Percentiles rank a stretch among this genome's conserved stretches.
phyloP scores from a whole-genome alignment of 352 stramenopile species.

The Nothophytophthora sp. region DNA sequence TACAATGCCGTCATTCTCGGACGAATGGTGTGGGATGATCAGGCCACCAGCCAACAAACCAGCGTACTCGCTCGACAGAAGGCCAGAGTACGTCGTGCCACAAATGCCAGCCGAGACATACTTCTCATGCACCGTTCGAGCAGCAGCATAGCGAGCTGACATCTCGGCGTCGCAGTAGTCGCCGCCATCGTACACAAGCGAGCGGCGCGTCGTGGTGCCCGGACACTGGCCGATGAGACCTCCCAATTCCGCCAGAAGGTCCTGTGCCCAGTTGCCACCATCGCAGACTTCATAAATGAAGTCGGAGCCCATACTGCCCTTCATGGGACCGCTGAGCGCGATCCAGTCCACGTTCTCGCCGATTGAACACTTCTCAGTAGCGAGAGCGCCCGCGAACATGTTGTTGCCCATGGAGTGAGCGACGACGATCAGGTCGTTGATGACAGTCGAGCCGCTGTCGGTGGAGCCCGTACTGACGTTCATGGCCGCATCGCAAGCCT shows the following conservation, averaged over 20 bases:
- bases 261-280: constrained; percentile 13
- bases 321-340: constrained; percentile 36
- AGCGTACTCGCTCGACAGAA: constrained; percentile 40
- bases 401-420: constrained; percentile 62
- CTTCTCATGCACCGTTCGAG: constrained; percentile 30
- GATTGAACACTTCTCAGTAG: constrained; percentile 43
- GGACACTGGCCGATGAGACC: constrained; percentile 46
- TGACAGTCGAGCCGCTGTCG: constrained; percentile 28
- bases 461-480: constrained; percentile 18
- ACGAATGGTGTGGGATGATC: constrained; percentile 45
- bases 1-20: constrained; percentile 58
- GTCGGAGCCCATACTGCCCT: constrained; percentile 52
- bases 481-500: constrained; percentile 36
- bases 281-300: constrained; percentile 40
- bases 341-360: constrained; percentile 36
- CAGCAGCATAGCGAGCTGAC: constrained; percentile 30
- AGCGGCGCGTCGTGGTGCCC: constrained; percentile 24
- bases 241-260: constrained; percentile 20
- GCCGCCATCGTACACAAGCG: constrained; percentile 42
- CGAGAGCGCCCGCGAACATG: constrained; percentile 46
- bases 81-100: constrained; percentile 33
- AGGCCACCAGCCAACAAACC: constrained; percentile 29
- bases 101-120: constrained; percentile 45
- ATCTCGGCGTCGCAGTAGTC: constrained; percentile 24
- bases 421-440: constrained; percentile 52